Base-by-base conservation (phyloP, 2,329 filamentous ascomycete species). In the Fusarium tuaranense region DNA sequence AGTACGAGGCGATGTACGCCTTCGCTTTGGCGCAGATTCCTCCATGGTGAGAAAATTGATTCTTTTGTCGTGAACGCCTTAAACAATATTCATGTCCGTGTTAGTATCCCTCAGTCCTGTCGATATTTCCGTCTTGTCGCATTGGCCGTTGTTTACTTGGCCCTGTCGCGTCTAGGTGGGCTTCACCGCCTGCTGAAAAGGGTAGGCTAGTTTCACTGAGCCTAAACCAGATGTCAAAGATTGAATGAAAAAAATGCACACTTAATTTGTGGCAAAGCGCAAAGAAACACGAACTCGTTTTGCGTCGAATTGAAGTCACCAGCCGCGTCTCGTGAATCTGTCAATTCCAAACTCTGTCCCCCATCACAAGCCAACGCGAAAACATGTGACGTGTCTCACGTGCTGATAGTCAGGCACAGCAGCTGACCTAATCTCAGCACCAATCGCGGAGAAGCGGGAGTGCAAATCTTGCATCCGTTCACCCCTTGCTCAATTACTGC, bases 21-120 rank as follows among this genome's bases (percentile, higher is more conserved):
- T 88, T 79, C 91, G 86, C 82, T 94, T 93, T 7, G 89, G 85
- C 57, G 91, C 88, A 30, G 91, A 90, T 65, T 87, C 84, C 72
- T 90, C 88, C 84, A 85, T 86, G 59, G 22, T 69, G 4, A 38
- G 32, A 14, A 6, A 6, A 20, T 60, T 32, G n/a, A 13, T 36
- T 2, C 2, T 5, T 20, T 59, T 48, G 20, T 51, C 20, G 25
- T 25, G 9, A 38, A 5, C 20, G 34, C 10, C 39, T 63, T 55
- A 71, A n/a, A 44, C 30, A 27, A 14, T 39, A 46, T n/a, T 65
- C 76, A 78, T 76, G 65, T 58, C 25, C 14, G 16, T 16, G 34
- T 69, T 67, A 41, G 59, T 60, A 41, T 60, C 53, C 53, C 20
- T 36, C 32, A 48, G 34, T 36, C 48, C 55, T 34, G 62, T 67